Evolutionary conservation across 208 protist species (phyloP).

Genomic region (Wallacemonas collosoma): DNA sequence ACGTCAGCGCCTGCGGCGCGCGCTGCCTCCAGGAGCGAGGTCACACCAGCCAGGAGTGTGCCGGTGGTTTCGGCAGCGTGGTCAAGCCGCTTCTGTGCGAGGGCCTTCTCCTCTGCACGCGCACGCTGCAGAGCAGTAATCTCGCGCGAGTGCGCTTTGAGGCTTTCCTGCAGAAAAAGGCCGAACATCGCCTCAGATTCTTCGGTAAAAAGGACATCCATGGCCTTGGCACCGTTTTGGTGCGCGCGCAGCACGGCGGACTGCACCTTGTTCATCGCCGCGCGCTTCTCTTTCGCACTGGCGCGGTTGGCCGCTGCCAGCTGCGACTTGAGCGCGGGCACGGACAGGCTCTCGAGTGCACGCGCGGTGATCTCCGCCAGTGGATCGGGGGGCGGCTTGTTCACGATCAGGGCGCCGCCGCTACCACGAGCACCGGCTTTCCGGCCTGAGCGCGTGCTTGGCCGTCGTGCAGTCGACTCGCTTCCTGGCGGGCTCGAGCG

Average conservation of each 20-base stretch:
- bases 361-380: background rate
- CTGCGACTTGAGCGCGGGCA: background rate
- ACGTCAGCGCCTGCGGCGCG: background rate
- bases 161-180: slow-evolving; percentile 6
- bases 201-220: background rate
- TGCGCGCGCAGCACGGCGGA: slow-evolving; percentile 8
- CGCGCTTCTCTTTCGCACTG: background rate
- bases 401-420: too few species aligned
- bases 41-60: slow-evolving; percentile 5
- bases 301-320: slow-evolving; percentile 1
- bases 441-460: too few species aligned
- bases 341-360: background rate
- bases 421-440: too few species aligned
- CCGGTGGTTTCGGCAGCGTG: slow-evolving; percentile 4
- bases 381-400: slow-evolving; percentile 5
- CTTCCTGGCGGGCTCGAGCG: too few species aligned
- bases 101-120: background rate
- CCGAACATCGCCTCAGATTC: slow-evolving; percentile 9
- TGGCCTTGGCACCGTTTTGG: slow-evolving; percentile 10
- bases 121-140: background rate
- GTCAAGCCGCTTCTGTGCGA: slow-evolving; percentile 3
- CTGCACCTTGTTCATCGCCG: slow-evolving; percentile 14
- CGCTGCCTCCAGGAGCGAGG: background rate
- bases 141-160: background rate
- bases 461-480: too few species aligned